Evolutionary conservation across 768 basidiomycete genomes (phyloP), one percentile per base, ranked within the genome.

Genomic region (Grammothele lineata): DNA sequence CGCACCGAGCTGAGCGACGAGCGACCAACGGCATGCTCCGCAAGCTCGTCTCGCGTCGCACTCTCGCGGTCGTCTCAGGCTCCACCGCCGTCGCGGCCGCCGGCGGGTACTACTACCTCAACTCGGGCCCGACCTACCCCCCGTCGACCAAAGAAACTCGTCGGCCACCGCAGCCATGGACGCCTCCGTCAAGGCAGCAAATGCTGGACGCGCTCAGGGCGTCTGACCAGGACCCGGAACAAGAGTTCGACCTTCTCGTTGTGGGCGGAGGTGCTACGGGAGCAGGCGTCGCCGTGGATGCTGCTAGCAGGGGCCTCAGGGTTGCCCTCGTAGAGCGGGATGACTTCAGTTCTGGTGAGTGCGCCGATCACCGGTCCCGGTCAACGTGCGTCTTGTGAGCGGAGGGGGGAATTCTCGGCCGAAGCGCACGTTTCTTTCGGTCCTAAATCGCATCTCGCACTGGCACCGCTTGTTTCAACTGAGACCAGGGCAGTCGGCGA

Each of bases 201-300:
- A 87, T 87, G 79, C 60, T 91, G 27, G 67, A 73, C 14, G 62
- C 72, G 1, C 74, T 91, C 15, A 76, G 70, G 57, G 72, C 71
- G 2, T 75, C 78, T 7, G 70, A 70, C 2, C 71, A 74, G 17
- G 75, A 43, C 30, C 55, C 56, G 23, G 33, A 50, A 27, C 54
- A 80, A 12, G 77, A 78, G 40, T 89, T 89, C 53, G 92, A 94
- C 65, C 58, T 93, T 23, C 68, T 94, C 40, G 71, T 97, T 55
- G 83, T 97, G 25, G 95, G 94, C 22, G 94, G 95, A 32, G 95
- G 95, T 17, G 95, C 95, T 4, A 97, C 93, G 2, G 95, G 95
- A 40, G 88, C 93, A 0, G 95, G 96, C 34, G 86, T 93, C n/a
- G 95, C 94, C 7, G 78, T 99, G 11, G 95, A 98, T 65, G 95